These are phyloP conservation scores for Echeveria elegans DNA, from an alignment of 164 flowering plant species.

Conservation along the genomic window DNA sequence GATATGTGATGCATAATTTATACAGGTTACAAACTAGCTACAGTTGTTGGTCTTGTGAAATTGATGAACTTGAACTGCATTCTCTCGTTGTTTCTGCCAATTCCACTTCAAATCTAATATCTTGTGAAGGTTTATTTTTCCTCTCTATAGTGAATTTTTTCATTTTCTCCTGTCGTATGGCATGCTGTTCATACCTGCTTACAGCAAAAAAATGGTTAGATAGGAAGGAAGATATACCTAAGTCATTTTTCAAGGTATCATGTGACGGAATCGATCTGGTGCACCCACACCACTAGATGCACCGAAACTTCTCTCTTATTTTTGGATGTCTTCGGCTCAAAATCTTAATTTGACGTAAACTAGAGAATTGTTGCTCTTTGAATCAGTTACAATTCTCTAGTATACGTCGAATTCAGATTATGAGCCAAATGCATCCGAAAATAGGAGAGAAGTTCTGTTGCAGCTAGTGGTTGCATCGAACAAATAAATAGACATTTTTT, in stretches of 20 bases:
- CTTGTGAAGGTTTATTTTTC: constrained; percentile 19
- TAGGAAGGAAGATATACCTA: not conserved
- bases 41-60: not conserved
- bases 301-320: not conserved
- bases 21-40: no score
- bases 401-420: no score
- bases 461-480: no score
- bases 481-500: no score
- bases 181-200: constrained; percentile 50
- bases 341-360: no score
- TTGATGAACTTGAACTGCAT: not conserved
- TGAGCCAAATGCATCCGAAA: no score
- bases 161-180: constrained; percentile 38
- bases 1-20: no score
- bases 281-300: no score
- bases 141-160: constrained; percentile 32
- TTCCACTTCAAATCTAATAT: constrained; percentile 48
- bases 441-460: no score
- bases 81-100: constrained; percentile 47
- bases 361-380: no score
- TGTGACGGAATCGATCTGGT: not conserved
- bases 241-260: not conserved
- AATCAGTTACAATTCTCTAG: no score
- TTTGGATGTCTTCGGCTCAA: no score
- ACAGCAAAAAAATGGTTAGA: not conserved